These are phyloP conservation scores for Paraphaeosphaeria minitans DNA, from an alignment of 2,329 filamentous ascomycete species.

Conservation along the genomic window DNA sequence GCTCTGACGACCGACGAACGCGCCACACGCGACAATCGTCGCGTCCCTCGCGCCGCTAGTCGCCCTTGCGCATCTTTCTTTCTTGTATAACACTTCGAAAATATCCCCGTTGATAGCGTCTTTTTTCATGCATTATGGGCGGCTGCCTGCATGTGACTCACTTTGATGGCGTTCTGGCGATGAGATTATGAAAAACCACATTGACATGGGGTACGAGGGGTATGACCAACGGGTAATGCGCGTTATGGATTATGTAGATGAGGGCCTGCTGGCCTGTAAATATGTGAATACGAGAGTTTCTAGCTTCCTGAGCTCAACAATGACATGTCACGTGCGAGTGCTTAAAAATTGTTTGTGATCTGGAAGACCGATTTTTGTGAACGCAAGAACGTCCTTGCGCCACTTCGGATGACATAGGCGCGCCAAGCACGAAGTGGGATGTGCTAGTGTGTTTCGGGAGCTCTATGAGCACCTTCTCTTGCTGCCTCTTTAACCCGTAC, in stretches of 20 bases:
- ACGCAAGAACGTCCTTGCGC: not conserved
- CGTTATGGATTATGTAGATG: constrained; percentile 23
- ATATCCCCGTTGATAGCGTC: constrained; percentile 14
- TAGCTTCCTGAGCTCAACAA: not conserved
- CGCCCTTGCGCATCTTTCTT: constrained; percentile 8
- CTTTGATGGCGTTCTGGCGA: constrained; percentile 13
- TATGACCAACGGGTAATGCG: constrained; percentile 16
- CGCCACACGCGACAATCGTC: constrained; percentile 47
- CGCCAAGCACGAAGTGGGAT: constrained; percentile 16
- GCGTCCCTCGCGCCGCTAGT: constrained; percentile 36
- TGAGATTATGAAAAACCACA: constrained; percentile 6
- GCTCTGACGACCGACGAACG: constrained; percentile 50
- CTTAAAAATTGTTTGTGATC: not conserved
- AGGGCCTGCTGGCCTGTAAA: constrained; percentile 18
- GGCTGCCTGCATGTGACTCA: constrained; percentile 1
- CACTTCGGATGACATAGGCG: constrained; percentile 4
- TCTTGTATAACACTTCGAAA: constrained; percentile 22
- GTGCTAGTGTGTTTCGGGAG: constrained; percentile 18
- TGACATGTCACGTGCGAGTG: not conserved
- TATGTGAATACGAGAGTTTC: constrained; percentile 17
- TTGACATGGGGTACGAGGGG: constrained; percentile 15
- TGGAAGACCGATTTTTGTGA: not conserved
- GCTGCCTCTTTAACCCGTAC: constrained; percentile 7
- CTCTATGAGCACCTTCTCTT: constrained; percentile 12
- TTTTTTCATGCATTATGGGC: constrained; percentile 21